Evolutionary conservation across 2,329 filamentous ascomycete species (phyloP).

Genomic region (Penicillium sp.): DNA sequence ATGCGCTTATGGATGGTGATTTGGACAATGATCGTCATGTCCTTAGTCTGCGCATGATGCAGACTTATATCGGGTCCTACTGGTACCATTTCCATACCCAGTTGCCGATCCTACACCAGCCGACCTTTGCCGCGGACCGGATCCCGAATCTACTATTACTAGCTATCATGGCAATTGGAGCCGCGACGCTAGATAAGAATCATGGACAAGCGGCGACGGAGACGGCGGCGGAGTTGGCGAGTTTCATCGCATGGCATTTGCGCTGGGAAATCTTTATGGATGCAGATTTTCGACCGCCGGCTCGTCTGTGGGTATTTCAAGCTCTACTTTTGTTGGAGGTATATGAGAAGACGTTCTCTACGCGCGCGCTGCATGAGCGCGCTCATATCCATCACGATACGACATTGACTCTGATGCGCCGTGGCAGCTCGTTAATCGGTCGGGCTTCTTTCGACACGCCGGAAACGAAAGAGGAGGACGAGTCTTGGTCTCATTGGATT

Average conservation of each 20-base stretch:
- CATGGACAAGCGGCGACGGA: constrained; percentile 75
- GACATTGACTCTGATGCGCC: constrained; percentile 91
- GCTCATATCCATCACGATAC: constrained; percentile 97
- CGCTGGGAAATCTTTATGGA: constrained; percentile 96
- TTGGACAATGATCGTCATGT: constrained; percentile 65
- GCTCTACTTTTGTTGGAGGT: constrained; percentile 84
- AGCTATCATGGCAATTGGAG: constrained; percentile 89
- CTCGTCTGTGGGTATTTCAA: constrained; percentile 96
- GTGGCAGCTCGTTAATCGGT: constrained; percentile 88
- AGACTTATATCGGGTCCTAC: constrained; percentile 89
- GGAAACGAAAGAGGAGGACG: constrained; percentile 72
- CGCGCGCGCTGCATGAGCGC: constrained; percentile 85
- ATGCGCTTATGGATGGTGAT: constrained; percentile 77
- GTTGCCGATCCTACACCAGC: constrained; percentile 90
- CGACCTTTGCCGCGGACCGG: constrained; percentile 86
- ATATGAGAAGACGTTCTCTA: constrained; percentile 98
- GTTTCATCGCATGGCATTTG: constrained; percentile 91
- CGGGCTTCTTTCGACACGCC: constrained; percentile 84
- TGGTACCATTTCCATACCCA: constrained; percentile 96
- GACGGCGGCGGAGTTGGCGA: constrained; percentile 79
- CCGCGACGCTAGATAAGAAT: constrained; percentile 82
- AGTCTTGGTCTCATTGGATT: constrained; percentile 97
- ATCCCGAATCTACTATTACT: constrained; percentile 84
- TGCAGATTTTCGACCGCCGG: constrained; percentile 83
- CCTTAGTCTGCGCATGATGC: constrained; percentile 91